A percentile compares a stretch with the other conserved stretches of the same genome.
phyloP scores from a whole-genome alignment of 805 yeast species.

The Nakazawaea peltata region DNA sequence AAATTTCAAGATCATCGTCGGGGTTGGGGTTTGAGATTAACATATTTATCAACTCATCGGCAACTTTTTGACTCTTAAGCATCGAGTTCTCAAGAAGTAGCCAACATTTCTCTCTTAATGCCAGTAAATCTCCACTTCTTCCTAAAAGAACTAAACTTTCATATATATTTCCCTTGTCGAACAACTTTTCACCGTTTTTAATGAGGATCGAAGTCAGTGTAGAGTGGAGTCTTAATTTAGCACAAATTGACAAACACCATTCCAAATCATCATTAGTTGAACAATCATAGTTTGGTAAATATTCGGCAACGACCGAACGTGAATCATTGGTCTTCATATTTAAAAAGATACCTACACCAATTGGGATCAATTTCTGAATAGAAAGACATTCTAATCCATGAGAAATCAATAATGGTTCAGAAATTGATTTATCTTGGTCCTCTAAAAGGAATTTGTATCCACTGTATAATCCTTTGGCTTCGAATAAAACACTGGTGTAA shows the following conservation, averaged over 20 bases:
- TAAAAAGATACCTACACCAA: conserved; percentile 60
- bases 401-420: conserved; percentile 47
- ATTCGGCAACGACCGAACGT: conserved; percentile 40
- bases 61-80: conserved; percentile 40
- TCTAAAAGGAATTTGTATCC: conserved; percentile 20
- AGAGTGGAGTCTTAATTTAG: conserved; percentile 50
- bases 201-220: conserved; percentile 51
- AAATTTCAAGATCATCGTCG: conserved; percentile 26
- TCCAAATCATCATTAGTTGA: conserved; percentile 69
- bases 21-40: conserved; percentile 31
- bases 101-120: conserved; percentile 48
- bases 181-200: conserved; percentile 36
- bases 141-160: conserved; percentile 62
- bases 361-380: conserved; percentile 47
- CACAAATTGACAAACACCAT: conserved; percentile 70
- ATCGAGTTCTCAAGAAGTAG: conserved; percentile 53
- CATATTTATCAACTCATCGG: conserved; percentile 49
- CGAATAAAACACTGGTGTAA: conserved; percentile 51
- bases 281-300: conserved; percentile 53
- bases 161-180: conserved; percentile 45
- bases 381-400: conserved; percentile 49
- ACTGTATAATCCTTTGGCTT: conserved; percentile 52
- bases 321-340: conserved; percentile 36
- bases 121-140: conserved; percentile 48
- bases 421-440: conserved; percentile 19